phyloP scores from a whole-genome alignment of 78 protist species.

The Dictyostelium citrinum region DNA sequence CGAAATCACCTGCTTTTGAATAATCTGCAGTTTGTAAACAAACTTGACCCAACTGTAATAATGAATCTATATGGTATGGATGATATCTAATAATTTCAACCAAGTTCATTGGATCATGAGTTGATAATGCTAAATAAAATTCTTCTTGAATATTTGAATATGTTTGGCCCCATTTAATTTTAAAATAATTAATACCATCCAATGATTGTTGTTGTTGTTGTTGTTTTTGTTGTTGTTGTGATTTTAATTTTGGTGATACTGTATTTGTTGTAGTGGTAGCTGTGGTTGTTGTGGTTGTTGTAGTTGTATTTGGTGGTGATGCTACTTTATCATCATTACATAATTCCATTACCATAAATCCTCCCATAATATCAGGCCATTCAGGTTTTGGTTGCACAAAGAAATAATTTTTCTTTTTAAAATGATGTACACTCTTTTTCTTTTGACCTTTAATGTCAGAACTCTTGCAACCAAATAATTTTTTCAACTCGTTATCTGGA shows the following conservation, averaged over 20 bases:
- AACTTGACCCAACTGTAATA: conserved; percentile 63
- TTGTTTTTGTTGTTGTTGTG: neutral
- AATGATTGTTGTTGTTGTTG: conserved; percentile 3
- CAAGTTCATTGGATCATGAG: conserved; percentile 60
- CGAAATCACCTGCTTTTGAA: conserved; percentile 66
- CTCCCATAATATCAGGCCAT: conserved; percentile 39
- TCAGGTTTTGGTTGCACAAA: conserved; percentile 39
- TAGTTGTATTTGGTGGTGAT: neutral
- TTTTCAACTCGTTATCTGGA: conserved; percentile 46
- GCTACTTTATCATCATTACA: neutral
- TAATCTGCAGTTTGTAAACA: conserved; percentile 72
- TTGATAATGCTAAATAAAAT: conserved; percentile 10
- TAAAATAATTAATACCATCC: neutral
- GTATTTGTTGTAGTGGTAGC: neutral
- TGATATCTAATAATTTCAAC: conserved; percentile 19
- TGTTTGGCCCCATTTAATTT: conserved; percentile 32
- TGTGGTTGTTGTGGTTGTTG: neutral
- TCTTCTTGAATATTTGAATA: conserved; percentile 45
- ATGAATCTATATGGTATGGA: conserved; percentile 75
- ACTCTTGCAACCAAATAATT: conserved; percentile 59
- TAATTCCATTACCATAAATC: conserved; percentile 36
- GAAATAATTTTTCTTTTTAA: conserved; percentile 31
- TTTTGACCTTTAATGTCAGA: conserved; percentile 58
- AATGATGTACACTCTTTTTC: neutral
- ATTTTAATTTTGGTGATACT: neutral